Conservation (phyloP, 176 grass and related monocot genomes). For the Hsuehochloa calcarea region DNA sequence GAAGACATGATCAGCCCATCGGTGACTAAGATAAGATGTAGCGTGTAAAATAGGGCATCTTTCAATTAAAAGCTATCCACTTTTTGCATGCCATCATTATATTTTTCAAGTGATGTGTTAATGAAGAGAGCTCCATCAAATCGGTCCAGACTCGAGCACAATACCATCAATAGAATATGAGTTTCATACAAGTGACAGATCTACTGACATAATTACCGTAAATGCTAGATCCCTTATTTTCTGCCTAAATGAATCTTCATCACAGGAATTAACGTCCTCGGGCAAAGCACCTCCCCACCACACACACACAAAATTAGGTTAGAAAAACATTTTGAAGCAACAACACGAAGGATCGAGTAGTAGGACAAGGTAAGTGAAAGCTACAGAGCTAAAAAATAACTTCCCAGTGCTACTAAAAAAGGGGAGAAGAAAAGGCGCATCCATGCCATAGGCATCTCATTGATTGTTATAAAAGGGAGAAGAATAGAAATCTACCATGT, state of each 20-base stretch:
- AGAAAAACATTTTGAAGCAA: constrained; percentile 6
- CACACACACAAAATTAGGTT: neutral
- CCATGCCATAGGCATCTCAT: neutral
- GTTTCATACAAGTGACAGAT: constrained; percentile 15
- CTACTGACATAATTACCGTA: constrained; percentile 44
- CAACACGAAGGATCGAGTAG: neutral
- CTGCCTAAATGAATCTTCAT: constrained; percentile 76
- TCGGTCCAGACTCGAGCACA: neutral
- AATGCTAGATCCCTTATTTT: constrained; percentile 84
- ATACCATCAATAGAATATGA: neutral
- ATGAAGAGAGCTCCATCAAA: neutral
- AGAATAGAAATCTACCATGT: neutral
- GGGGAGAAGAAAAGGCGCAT: constrained; percentile 3
- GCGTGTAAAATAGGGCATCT: neutral
- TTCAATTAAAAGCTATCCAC: neutral
- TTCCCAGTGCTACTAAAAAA: neutral
- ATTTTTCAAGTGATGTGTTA: neutral
- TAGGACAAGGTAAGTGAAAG: constrained; percentile 20
- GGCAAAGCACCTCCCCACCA: constrained; percentile 45
- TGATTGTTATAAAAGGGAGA: neutral
- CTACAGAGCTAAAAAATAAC: neutral
- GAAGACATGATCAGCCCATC: neutral
- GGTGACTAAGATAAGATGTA: neutral
- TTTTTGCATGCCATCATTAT: neutral
- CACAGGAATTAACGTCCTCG: constrained; percentile 63